Base-by-base conservation (phyloP, 163 green algal species). In the Picocystis sp. region DNA sequence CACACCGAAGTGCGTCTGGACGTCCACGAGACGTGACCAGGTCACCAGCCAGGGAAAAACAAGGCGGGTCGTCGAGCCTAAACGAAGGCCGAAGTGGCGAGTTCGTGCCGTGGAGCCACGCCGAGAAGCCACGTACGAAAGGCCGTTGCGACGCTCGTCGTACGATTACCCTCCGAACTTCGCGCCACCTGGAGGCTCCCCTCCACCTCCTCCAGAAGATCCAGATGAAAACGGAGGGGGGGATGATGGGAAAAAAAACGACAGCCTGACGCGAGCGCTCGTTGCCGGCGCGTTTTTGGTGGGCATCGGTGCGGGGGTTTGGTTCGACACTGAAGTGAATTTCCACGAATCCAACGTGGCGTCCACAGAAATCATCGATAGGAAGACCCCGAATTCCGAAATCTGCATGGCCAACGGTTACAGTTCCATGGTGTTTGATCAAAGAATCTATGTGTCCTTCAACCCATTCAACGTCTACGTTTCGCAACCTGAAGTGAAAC, bases 381-480 rank as follows among this genome's bases (percentile, higher is more conserved):
- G 78, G 22, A 76, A 84, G 42, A 93, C 88, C 12, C 89, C 89
- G 38, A 94, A 92, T 60, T 76, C 72, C 2, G 84, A 94, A 52
- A 63, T 98, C n/a, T 98, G 89, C 77, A 89, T 97, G 75, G 84
- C 89, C 10, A 94, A 94, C 61, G 89, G 89, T 10, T 93, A 93
- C 61, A 82, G 62, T 33, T 84, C 86, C 21, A 94, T 94, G 71
- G 89, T 98, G 15, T 94, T 98, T 60, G 86, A 95, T 73, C 83
- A 94, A 74, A 79, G 91, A 22, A 64, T 98, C 14, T 96, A 95
- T 53, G 82, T 96, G 1, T 94, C 87, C 0, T 94, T 95, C 68
- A 96, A 95, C 69, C 89, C 89, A 47, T 95, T 96, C 74, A 95
- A 94, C 64, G 84, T 94, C 19, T 96, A 95, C 59, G 85, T 94